Conservation (phyloP, 164 flowering plant species). For the Stephania yunnanensis region DNA sequence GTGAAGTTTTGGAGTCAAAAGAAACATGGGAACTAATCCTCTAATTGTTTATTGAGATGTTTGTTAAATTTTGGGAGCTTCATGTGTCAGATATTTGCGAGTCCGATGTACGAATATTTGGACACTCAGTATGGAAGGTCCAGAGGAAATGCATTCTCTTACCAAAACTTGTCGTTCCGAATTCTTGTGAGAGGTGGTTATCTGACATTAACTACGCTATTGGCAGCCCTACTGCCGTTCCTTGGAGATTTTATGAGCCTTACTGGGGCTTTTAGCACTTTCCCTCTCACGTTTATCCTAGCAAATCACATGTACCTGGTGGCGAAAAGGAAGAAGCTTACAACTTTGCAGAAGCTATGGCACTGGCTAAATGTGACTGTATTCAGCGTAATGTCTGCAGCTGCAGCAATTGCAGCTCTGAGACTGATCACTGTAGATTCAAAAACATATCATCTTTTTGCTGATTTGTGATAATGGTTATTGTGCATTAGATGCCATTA, state of each 20-base stretch:
- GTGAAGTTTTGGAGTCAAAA: neutral
- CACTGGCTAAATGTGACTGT: conserved; percentile 73
- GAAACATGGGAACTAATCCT: neutral
- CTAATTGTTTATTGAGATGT: neutral
- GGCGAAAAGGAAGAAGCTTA: conserved; percentile 50
- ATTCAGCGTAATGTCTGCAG: conserved; percentile 52
- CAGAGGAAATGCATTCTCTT: conserved; percentile 45
- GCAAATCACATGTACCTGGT: conserved; percentile 90
- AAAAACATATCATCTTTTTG: conserved; percentile 63
- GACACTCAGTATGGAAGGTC: conserved; percentile 61
- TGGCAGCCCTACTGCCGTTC: conserved; percentile 82
- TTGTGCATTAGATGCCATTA: neutral
- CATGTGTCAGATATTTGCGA: conserved; percentile 64
- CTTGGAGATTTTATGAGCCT: conserved; percentile 98
- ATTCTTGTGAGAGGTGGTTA: conserved; percentile 72
- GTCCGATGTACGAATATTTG: conserved; percentile 88
- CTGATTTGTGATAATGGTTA: conserved; percentile 47
- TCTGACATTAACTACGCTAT: conserved; percentile 49
- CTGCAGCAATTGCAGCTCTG: conserved; percentile 67
- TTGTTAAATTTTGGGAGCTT: neutral
- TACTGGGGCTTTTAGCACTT: conserved; percentile 88
- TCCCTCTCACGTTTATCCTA: conserved; percentile 93
- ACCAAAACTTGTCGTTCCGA: conserved; percentile 54
- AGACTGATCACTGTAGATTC: conserved; percentile 76
- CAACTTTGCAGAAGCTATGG: conserved; percentile 54